Conservation (phyloP, 306 rosid species). For the Senna siamea region DNA sequence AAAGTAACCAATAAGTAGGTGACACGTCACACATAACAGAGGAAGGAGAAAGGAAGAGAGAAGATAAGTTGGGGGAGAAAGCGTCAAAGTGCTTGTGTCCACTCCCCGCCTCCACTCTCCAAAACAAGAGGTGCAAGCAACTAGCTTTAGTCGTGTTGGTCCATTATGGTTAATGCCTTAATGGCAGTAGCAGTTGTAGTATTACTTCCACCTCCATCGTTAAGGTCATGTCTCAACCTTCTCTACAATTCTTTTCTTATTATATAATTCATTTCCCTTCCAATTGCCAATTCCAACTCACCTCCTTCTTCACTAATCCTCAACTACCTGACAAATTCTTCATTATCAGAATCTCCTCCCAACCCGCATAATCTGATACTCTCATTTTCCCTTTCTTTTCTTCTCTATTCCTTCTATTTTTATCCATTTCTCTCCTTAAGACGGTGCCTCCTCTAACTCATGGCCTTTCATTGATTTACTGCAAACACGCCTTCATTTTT, state of each 20-base stretch:
- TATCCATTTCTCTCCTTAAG: neutral
- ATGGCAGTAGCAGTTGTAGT: too few relatives aligned
- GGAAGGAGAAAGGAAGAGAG: too few relatives aligned
- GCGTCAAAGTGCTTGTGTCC: neutral
- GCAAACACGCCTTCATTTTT: neutral
- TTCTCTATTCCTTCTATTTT: neutral
- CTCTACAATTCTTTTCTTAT: neutral
- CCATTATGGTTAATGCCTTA: slow-evolving; percentile 26
- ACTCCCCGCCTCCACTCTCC: neutral
- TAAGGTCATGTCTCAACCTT: neutral
- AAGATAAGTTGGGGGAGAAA: neutral
- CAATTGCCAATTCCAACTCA: too few relatives aligned
- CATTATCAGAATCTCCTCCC: slow-evolving; percentile 64
- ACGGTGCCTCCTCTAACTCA: neutral
- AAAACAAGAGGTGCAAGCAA: neutral
- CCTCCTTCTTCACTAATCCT: slow-evolving; percentile 18
- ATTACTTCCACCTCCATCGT: neutral
- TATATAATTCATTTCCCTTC: neutral
- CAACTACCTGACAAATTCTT: slow-evolving; percentile 62
- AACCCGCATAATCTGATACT: slow-evolving; percentile 49
- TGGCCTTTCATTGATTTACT: neutral
- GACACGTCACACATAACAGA: neutral
- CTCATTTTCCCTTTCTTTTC: neutral
- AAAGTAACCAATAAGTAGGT: neutral
- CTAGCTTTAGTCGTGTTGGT: neutral